These are phyloP conservation scores for Trametes cubensis DNA, from an alignment of 768 basidiomycete species.

Conservation along the genomic window DNA sequence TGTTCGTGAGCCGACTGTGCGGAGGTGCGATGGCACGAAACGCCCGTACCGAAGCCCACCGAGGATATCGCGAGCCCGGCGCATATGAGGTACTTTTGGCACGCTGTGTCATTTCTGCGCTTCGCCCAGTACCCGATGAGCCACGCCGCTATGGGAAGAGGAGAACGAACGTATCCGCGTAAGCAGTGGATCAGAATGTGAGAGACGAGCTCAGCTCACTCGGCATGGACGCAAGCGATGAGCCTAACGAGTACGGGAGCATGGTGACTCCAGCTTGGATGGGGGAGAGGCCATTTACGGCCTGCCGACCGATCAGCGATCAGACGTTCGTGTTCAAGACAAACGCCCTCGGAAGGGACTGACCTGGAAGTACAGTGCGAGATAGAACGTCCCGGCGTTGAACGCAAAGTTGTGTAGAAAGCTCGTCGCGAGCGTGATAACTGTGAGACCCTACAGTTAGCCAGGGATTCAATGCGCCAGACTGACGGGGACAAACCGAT, in stretches of 20 bases:
- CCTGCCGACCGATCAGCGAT: constrained; percentile 44
- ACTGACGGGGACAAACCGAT: constrained; percentile 48
- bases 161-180: not conserved
- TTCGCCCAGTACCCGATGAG: constrained; percentile 70
- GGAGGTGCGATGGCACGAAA: constrained; percentile 2
- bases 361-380: constrained; percentile 84
- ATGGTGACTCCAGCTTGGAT: constrained; percentile 72
- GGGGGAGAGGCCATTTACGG: constrained; percentile 70
- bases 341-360: constrained; percentile 20
- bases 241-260: constrained; percentile 84
- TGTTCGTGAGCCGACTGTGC: not conserved
- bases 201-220: constrained; percentile 24
- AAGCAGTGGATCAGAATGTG: constrained; percentile 13
- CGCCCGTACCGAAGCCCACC: constrained; percentile 68
- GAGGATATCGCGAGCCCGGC: constrained; percentile 65
- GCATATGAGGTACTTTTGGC: constrained; percentile 67
- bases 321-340: constrained; percentile 9
- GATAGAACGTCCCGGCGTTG: constrained; percentile 84
- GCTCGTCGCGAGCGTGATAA: constrained; percentile 63
- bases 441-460: constrained; percentile 40
- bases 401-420: constrained; percentile 86
- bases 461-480: constrained; percentile 1
- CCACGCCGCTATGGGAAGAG: constrained; percentile 58
- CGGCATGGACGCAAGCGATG: constrained; percentile 83
- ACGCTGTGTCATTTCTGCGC: constrained; percentile 56